A percentile compares a stretch with the other conserved stretches of the same genome.
These are phyloP conservation scores for Seminavis robusta DNA, from an alignment of 108 stramenopile species.

Conservation along the genomic window DNA sequence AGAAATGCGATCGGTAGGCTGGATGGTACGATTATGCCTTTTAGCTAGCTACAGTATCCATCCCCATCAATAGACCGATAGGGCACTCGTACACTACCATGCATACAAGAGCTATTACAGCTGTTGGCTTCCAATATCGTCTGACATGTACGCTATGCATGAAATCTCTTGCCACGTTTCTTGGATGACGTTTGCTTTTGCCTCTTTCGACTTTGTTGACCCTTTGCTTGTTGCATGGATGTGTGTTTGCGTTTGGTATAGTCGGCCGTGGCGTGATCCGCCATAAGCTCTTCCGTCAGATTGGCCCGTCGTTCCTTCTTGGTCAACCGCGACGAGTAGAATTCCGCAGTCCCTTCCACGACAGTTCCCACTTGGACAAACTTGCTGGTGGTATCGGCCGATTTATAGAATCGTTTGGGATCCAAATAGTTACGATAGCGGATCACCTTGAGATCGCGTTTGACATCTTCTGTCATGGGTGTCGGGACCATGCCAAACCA, in stretches of 20 bases:
- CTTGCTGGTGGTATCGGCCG: slow-evolving; percentile 53
- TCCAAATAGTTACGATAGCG: slow-evolving; percentile 91
- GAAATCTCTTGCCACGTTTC: too few relatives aligned
- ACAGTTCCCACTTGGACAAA: slow-evolving; percentile 80
- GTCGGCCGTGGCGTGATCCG: slow-evolving; percentile 42
- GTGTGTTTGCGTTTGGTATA: slow-evolving; percentile 68
- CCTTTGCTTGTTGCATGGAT: slow-evolving; percentile 62
- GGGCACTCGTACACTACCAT: too few relatives aligned
- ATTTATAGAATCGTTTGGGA: slow-evolving; percentile 96
- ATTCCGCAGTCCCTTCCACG: slow-evolving; percentile 84
- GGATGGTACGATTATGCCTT: too few relatives aligned
- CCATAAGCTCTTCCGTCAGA: slow-evolving; percentile 89
- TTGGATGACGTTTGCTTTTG: too few relatives aligned
- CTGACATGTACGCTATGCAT: too few relatives aligned
- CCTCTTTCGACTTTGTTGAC: too few relatives aligned
- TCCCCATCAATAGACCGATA: too few relatives aligned
- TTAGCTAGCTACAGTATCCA: too few relatives aligned
- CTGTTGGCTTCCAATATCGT: too few relatives aligned
- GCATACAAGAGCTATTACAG: too few relatives aligned
- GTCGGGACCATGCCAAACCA: slow-evolving; percentile 79
- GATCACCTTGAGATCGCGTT: slow-evolving; percentile 48
- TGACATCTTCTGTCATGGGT: slow-evolving; percentile 48
- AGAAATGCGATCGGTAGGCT: too few relatives aligned
- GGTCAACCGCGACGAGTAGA: slow-evolving; percentile 77
- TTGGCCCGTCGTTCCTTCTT: slow-evolving; percentile 82